Evolutionary conservation across 2,329 filamentous ascomycete species (phyloP), one percentile per base, ranked within the genome.

Genomic region (Juglanconis oblonga): DNA sequence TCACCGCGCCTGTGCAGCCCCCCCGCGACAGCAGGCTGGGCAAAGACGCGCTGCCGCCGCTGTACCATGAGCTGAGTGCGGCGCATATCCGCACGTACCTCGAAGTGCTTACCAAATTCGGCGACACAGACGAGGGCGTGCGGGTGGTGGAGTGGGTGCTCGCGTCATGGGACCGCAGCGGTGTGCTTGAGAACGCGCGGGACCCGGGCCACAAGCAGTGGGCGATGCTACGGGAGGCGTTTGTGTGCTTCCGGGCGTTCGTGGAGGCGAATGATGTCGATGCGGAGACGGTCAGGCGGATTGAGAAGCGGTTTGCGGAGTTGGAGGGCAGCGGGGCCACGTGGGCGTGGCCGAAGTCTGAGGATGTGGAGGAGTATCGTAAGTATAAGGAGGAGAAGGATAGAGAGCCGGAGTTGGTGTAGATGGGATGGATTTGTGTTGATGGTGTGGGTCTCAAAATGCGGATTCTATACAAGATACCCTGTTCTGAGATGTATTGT

Each of bases 61-160:
- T 81, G 2, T 72, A 79, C 7, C 72, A 77, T 42, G 70, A 76
- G 11, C 74, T 87, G 10, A 70, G 71, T 9, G 79, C 81, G 6
- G 72, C 72, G 24, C 72, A 79, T 42, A 68, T 85, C 1, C 84
- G 89, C 65, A 75, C 77, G 2, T 89, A 90, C 68, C 79, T 92
- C 69, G 80, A 86, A 51, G 79, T 84, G 1, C 74, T 92, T 29
- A 88, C 83, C 1, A 79, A 82, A 55, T 71, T 86, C n/a, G 81
- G 81, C 40, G 85, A 91, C 64, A 77, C 78, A 52, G 73, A 80
- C 2, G 84, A 81, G 53, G 84, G 91, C 69, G 77, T 81, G 5
- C 74, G 74, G 4, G 72, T 87, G 5, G 72, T 88, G 13, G 71
- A 74, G 35, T 92, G 87, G 87, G 81, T 88, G 64, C 72, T 82